Percentiles rank a stretch among this genome's conserved stretches.
Evolutionary conservation across 176 grass and related monocot genomes (phyloP).

Genomic region (Aechmea fasciata): DNA sequence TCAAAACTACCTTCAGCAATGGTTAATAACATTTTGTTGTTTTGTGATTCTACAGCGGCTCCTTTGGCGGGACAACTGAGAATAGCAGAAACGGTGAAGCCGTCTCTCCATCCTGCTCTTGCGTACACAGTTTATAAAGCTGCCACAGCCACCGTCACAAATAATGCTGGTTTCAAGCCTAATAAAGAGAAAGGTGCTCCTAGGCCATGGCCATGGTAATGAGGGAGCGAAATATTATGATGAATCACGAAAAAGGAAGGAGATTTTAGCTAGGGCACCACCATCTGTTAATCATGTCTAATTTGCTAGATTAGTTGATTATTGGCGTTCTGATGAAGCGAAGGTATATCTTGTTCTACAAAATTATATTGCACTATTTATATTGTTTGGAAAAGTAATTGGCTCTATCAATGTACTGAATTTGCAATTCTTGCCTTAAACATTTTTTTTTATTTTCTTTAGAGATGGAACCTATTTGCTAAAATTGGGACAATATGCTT

Average conservation of each 20-base stretch:
- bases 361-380: too few relatives aligned
- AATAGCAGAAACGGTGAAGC: conserved; percentile 20
- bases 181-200: too few relatives aligned
- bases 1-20: too few relatives aligned
- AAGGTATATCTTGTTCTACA: background rate
- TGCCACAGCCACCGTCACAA: too few relatives aligned
- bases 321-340: background rate
- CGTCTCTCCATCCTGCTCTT: too few relatives aligned
- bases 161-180: too few relatives aligned
- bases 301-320: background rate
- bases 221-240: background rate
- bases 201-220: too few relatives aligned
- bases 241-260: background rate
- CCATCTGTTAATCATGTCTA: background rate
- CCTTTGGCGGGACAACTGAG: conserved; percentile 26
- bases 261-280: background rate
- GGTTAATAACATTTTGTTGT: background rate
- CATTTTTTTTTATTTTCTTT: background rate
- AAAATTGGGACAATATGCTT: background rate
- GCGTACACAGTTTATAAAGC: too few relatives aligned
- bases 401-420: too few relatives aligned
- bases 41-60: conserved; percentile 17
- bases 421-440: background rate
- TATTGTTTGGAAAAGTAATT: too few relatives aligned
- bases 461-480: background rate